A percentile compares a stretch with the other conserved stretches of the same genome.
Evolutionary conservation across 495 filamentous ascomycete species (phyloP).

Genomic region (Staphylotrichum tortipilum): DNA sequence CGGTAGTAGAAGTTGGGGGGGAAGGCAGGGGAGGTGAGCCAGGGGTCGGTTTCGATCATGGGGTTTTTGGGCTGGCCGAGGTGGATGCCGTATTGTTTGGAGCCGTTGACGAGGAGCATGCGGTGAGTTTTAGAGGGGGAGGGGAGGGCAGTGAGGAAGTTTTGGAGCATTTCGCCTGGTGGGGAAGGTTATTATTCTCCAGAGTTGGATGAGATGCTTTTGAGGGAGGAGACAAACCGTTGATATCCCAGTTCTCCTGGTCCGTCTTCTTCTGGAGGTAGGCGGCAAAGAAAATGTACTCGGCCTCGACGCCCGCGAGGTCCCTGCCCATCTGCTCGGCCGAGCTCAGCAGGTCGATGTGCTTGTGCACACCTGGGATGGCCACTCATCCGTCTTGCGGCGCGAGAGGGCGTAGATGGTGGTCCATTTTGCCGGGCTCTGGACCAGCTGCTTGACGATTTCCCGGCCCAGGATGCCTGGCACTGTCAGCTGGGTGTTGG

Average conservation of each 20-base stretch:
- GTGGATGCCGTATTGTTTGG: slow-evolving; percentile 52
- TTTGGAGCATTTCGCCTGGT: slow-evolving; percentile 34
- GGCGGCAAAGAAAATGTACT: slow-evolving; percentile 43
- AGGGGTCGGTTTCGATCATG: slow-evolving; percentile 37
- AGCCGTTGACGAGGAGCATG: slow-evolving; percentile 45
- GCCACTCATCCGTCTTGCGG: slow-evolving; percentile 30
- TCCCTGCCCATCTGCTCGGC: slow-evolving; percentile 36
- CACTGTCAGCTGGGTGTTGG: not conserved
- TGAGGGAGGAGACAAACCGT: slow-evolving; percentile 15
- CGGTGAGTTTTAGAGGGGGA: slow-evolving; percentile 36
- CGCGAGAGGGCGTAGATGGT: slow-evolving; percentile 39
- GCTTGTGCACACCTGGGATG: slow-evolving; percentile 38
- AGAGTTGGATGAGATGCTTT: not conserved
- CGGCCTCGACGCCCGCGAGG: slow-evolving; percentile 32
- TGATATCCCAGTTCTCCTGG: slow-evolving; percentile 35
- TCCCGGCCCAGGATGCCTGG: slow-evolving; percentile 42
- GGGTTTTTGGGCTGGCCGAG: slow-evolving; percentile 45
- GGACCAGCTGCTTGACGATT: slow-evolving; percentile 35
- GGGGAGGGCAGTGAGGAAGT: slow-evolving; percentile 43
- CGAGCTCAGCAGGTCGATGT: slow-evolving; percentile 35
- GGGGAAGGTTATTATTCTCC: not conserved
- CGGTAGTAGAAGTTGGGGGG: slow-evolving; percentile 43
- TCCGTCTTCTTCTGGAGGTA: slow-evolving; percentile 39
- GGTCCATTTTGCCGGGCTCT: slow-evolving; percentile 31
- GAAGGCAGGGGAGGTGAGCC: slow-evolving; percentile 16